Conservation (phyloP, 805 yeast genomes). For the Tetrapisispora fleetii region DNA sequence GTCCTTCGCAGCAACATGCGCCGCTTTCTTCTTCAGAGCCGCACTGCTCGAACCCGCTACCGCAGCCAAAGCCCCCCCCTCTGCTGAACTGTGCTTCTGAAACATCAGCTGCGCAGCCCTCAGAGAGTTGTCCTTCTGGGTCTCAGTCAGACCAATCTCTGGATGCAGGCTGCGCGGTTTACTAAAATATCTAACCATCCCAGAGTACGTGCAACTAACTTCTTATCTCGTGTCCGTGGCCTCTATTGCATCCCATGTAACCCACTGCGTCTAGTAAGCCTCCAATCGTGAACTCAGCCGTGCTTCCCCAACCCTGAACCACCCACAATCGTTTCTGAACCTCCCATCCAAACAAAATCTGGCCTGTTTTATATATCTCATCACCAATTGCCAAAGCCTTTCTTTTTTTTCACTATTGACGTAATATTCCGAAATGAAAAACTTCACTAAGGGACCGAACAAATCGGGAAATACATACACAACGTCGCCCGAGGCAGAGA, state of each 20-base stretch:
- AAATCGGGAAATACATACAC: neutral
- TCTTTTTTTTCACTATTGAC: neutral
- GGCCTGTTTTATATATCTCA: too few species aligned
- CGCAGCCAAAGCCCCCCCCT: neutral
- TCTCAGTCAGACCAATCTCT: neutral
- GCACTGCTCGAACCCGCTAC: neutral
- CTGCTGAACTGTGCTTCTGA: conserved; percentile 1
- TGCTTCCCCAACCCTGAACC: too few species aligned
- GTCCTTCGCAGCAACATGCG: neutral
- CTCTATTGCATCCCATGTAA: neutral
- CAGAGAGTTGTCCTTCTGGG: conserved; percentile 1
- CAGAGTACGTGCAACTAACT: neutral
- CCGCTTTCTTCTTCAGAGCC: neutral
- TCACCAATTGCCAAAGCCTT: neutral
- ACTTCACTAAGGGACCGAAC: neutral
- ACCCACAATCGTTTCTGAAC: too few species aligned
- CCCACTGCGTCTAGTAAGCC: neutral
- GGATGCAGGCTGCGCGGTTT: neutral
- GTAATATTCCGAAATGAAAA: neutral
- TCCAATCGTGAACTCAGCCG: too few species aligned
- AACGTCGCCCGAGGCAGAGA: neutral
- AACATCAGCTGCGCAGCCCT: conserved; percentile 4
- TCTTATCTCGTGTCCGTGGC: neutral
- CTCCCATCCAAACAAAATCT: too few species aligned
- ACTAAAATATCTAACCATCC: neutral